These are phyloP conservation scores for Nematodospora valgi DNA, from an alignment of 805 yeast species.

Conservation along the genomic window DNA sequence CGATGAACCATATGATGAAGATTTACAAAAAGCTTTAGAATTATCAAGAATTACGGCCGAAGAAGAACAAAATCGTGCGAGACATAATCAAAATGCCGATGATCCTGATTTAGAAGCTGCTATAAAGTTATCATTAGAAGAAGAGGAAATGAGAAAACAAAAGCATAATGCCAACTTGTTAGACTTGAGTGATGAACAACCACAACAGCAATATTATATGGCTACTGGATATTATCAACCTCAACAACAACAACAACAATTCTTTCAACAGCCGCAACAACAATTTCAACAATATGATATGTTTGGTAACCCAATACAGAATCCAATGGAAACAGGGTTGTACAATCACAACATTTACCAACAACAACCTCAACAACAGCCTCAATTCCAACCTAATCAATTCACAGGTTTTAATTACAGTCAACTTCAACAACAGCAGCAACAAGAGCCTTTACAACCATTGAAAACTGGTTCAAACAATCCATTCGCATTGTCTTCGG, in stretches of 20 bases:
- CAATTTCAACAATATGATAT: conserved; percentile 48
- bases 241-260: conserved; percentile 11
- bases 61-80: conserved; percentile 58
- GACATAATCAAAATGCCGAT: conserved; percentile 42
- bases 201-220: conserved; percentile 18
- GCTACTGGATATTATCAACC: conserved; percentile 24
- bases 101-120: conserved; percentile 70
- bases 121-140: conserved; percentile 68
- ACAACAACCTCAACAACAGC: conserved; percentile 31
- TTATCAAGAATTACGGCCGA: conserved; percentile 79
- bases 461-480: conserved; percentile 71
- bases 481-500: conserved; percentile 58
- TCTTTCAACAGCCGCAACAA: conserved; percentile 10
- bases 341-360: conserved; percentile 34
- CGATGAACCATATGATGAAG: conserved; percentile 60
- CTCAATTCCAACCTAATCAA: conserved; percentile 27
- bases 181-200: conserved; percentile 47
- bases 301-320: conserved; percentile 65
- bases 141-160: conserved; percentile 62
- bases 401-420: conserved; percentile 28
- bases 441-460: conserved; percentile 44
- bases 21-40: conserved; percentile 75
- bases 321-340: conserved; percentile 52
- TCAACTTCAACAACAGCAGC: conserved; percentile 26
- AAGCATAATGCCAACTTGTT: conserved; percentile 47